phyloP scores from a whole-genome alignment of 371 early-diverging fungal genomes.

The Syncephalastrum contaminatum region DNA sequence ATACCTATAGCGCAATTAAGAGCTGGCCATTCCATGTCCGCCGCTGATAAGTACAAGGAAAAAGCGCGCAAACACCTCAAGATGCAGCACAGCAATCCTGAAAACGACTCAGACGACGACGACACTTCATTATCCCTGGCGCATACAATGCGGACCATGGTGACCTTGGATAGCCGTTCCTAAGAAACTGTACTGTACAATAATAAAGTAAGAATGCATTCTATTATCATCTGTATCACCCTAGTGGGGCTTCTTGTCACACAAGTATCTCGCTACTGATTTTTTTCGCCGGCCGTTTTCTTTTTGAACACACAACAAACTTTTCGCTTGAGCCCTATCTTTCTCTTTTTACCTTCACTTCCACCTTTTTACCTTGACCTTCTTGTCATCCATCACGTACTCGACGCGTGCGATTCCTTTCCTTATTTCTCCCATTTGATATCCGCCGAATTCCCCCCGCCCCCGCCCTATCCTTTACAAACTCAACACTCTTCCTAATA shows the following conservation, averaged over 20 bases:
- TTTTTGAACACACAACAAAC: slow-evolving; percentile 5
- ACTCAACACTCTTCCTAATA: too few relatives aligned
- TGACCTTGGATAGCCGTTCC: not conserved
- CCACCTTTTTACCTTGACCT: too few relatives aligned
- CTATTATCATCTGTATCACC: too few relatives aligned
- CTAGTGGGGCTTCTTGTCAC: slow-evolving; percentile 1
- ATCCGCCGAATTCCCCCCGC: too few relatives aligned
- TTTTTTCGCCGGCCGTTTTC: slow-evolving; percentile 1
- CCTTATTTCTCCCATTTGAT: slow-evolving; percentile 3
- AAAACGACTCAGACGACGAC: not conserved
- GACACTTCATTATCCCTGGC: slow-evolving; percentile 7
- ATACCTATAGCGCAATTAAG: slow-evolving; percentile 1
- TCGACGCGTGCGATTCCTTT: not conserved
- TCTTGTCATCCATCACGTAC: too few relatives aligned
- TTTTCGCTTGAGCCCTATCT: not conserved
- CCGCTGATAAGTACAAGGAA: slow-evolving; percentile 8
- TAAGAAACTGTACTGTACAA: not conserved
- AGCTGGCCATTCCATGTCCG: slow-evolving; percentile 4
- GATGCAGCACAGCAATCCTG: not conserved
- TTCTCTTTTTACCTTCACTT: slow-evolving; percentile 1
- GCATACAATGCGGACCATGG: slow-evolving; percentile 9
- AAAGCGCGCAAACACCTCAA: slow-evolving; percentile 5
- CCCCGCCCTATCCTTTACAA: too few relatives aligned
- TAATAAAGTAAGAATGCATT: not conserved
- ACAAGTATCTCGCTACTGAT: slow-evolving; percentile 2